These are phyloP conservation scores for Aspergillus spinulosporus DNA, from an alignment of 2,329 filamentous ascomycete species.

Conservation along the genomic window DNA sequence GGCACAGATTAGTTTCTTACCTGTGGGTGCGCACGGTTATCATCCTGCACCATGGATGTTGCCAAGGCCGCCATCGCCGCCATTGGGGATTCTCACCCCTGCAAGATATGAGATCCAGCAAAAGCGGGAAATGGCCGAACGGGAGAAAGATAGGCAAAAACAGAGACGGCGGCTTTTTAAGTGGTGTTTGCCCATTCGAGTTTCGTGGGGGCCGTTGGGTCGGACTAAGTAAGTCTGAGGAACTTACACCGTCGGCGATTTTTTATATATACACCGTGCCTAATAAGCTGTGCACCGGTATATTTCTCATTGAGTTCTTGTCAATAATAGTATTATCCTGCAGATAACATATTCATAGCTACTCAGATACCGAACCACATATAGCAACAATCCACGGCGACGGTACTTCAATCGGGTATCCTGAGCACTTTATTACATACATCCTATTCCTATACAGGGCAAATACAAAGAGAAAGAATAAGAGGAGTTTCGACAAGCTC, in stretches of 20 bases:
- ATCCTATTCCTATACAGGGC: slow-evolving; percentile 26
- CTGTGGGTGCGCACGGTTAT: slow-evolving; percentile 17
- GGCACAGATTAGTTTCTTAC: slow-evolving; percentile 3
- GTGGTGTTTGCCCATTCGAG: slow-evolving; percentile 11
- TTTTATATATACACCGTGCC: neutral
- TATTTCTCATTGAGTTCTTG: neutral
- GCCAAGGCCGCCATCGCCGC: slow-evolving; percentile 14
- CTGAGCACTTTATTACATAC: slow-evolving; percentile 32
- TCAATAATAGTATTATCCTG: slow-evolving; percentile 1
- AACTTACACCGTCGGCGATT: neutral
- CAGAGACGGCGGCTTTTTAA: neutral
- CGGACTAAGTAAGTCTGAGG: neutral
- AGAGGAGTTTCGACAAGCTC: slow-evolving; percentile 3
- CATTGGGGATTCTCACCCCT: slow-evolving; percentile 18
- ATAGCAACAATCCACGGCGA: slow-evolving; percentile 12
- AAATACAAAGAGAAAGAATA: slow-evolving; percentile 22
- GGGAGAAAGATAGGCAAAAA: neutral
- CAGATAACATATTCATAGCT: slow-evolving; percentile 9
- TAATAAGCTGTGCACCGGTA: neutral
- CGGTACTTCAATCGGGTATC: slow-evolving; percentile 25
- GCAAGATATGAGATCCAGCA: slow-evolving; percentile 16
- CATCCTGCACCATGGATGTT: slow-evolving; percentile 8
- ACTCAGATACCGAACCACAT: slow-evolving; percentile 14
- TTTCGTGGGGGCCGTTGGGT: slow-evolving; percentile 14
- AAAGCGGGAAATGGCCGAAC: neutral